Conservation (phyloP, 805 yeast species). For the Yamadazyma sp. region DNA sequence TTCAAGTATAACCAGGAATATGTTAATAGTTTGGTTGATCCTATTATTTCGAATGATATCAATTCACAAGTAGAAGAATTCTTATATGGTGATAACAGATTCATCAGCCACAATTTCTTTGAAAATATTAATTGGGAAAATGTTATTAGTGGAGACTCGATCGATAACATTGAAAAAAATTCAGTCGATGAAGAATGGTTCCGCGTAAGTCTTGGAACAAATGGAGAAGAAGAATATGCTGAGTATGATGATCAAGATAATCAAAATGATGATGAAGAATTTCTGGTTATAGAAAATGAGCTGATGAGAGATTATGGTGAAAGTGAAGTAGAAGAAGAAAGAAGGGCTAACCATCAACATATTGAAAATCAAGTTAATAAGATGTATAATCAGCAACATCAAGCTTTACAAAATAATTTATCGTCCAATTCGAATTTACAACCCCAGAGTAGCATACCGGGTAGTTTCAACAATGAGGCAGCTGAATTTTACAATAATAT, state of each 20-base stretch:
- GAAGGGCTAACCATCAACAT: slow-evolving; percentile 4
- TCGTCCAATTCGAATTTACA: not conserved
- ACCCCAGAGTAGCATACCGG: slow-evolving; percentile 3
- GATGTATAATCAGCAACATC: slow-evolving; percentile 19
- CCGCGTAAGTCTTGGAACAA: slow-evolving; percentile 7
- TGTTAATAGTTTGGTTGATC: slow-evolving; percentile 19
- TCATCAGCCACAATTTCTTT: slow-evolving; percentile 38
- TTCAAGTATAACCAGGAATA: slow-evolving; percentile 40
- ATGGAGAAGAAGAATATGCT: slow-evolving; percentile 7
- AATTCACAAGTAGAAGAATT: slow-evolving; percentile 21
- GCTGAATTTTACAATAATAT: slow-evolving; percentile 25
- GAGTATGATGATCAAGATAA: slow-evolving; percentile 22
- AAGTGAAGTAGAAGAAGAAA: slow-evolving; percentile 17
- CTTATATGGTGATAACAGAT: slow-evolving; percentile 38
- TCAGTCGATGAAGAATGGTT: slow-evolving; percentile 26
- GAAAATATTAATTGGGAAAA: slow-evolving; percentile 30
- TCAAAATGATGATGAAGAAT: slow-evolving; percentile 18
- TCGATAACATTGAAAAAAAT: slow-evolving; percentile 5
- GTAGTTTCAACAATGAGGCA: slow-evolving; percentile 5
- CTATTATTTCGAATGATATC: slow-evolving; percentile 3
- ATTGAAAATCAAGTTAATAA: slow-evolving; percentile 14
- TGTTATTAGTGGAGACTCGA: slow-evolving; percentile 9
- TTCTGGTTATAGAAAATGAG: slow-evolving; percentile 1
- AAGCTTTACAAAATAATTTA: slow-evolving; percentile 13
- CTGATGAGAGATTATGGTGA: slow-evolving; percentile 30